Evolutionary conservation across 768 basidiomycete genomes (phyloP).

Genomic region (Infundibulicybe gibba): DNA sequence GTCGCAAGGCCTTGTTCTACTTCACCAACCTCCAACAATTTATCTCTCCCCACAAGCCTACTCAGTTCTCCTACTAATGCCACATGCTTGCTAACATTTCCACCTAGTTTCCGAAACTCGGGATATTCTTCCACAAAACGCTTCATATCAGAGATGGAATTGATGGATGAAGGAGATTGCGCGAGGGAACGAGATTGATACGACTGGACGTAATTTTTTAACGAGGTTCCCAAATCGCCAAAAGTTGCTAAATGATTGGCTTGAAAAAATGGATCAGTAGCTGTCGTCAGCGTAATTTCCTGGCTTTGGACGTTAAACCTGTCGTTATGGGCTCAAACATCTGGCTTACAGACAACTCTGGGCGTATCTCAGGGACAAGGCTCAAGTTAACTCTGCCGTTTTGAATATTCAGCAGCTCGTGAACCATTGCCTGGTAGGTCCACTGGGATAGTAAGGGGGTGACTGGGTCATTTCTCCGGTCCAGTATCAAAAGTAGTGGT

Average conservation of each 20-base stretch:
- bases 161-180: conserved; percentile 75
- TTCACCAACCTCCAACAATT: conserved; percentile 87
- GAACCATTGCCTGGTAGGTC: conserved; percentile 99
- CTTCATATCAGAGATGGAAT: conserved; percentile 97
- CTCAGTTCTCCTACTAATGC: conserved; percentile 96
- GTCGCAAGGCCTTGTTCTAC: conserved; percentile 95
- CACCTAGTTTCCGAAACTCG: conserved; percentile 93
- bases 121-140: conserved; percentile 97
- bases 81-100: conserved; percentile 98
- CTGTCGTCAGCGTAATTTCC: conserved; percentile 92
- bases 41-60: conserved; percentile 81
- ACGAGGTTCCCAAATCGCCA: conserved; percentile 89
- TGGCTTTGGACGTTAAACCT: conserved; percentile 23
- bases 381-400: conserved; percentile 90
- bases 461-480: conserved; percentile 95
- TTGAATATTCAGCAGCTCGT: conserved; percentile 89
- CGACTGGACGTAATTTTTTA: conserved; percentile 91
- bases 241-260: conserved; percentile 89
- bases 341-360: conserved; percentile 74
- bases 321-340: conserved; percentile 1
- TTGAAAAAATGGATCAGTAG: conserved; percentile 93
- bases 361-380: conserved; percentile 78
- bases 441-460: conserved; percentile 95
- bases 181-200: conserved; percentile 84
- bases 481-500: conserved; percentile 87